Percentiles rank a stretch among this genome's conserved stretches.
These are phyloP conservation scores for Elsinoe necatrix DNA, from an alignment of 2,329 filamentous ascomycete species.

Conservation along the genomic window DNA sequence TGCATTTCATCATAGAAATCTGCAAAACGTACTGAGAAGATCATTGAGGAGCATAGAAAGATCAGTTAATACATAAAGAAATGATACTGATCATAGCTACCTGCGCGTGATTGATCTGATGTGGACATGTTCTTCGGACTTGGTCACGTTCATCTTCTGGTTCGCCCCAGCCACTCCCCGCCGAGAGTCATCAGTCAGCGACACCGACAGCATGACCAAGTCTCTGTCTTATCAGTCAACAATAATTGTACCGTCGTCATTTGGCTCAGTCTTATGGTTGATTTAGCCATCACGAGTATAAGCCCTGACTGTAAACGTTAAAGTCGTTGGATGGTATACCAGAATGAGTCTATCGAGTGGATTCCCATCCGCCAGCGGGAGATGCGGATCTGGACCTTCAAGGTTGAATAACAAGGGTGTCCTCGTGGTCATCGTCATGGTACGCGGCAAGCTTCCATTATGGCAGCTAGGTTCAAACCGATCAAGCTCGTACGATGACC, in stretches of 20 bases:
- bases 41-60: not conserved
- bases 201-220: not conserved
- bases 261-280: conserved; percentile 4
- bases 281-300: not conserved
- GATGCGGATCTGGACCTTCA: no score
- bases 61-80: not conserved
- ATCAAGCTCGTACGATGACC: not conserved
- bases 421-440: no score
- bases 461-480: not conserved
- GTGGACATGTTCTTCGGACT: not conserved
- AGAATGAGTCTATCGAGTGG: not conserved
- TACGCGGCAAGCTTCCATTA: no score
- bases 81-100: not conserved
- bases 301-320: not conserved
- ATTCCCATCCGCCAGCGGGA: not conserved
- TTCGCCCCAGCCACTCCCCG: conserved; percentile 13
- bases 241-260: conserved; percentile 1
- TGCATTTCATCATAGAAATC: not conserved
- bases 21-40: not conserved
- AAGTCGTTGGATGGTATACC: not conserved
- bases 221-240: not conserved
- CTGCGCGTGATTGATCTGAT: conserved; percentile 8
- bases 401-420: no score
- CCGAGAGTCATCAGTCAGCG: conserved; percentile 4
- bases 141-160: conserved; percentile 9